A percentile compares a stretch with the other conserved stretches of the same genome.
phyloP scores from a whole-genome alignment of 495 filamentous ascomycete genomes.

The Penicillium robsamsonii region DNA sequence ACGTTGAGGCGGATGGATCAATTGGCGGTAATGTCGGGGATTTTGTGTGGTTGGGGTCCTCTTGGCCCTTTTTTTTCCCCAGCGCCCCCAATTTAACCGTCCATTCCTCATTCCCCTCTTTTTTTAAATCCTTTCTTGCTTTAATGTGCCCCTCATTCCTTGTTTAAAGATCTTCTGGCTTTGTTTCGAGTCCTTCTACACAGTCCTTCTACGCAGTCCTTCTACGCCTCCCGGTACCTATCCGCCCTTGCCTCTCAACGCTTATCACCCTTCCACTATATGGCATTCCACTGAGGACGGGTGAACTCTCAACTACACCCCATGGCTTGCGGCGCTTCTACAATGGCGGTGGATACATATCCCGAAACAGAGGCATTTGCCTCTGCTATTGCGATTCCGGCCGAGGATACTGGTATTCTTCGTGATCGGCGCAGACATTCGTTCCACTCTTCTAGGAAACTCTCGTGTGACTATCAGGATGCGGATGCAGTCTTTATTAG shows the following conservation, averaged over 20 bases:
- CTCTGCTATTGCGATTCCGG: constrained; percentile 35
- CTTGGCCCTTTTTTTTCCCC: constrained; percentile 9
- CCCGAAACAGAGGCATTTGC: constrained; percentile 28
- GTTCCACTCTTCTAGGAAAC: constrained; percentile 55
- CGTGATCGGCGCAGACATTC: constrained; percentile 62
- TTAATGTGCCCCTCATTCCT: constrained; percentile 12
- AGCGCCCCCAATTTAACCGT: constrained; percentile 7
- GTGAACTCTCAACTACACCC: constrained; percentile 11
- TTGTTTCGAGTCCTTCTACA: background rate
- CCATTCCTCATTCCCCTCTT: constrained; percentile 5
- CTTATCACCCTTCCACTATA: background rate
- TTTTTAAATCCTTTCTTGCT: constrained; percentile 1
- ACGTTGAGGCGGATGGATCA: constrained; percentile 12
- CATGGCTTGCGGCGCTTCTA: constrained; percentile 49
- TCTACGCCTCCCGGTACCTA: background rate
- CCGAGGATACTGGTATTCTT: constrained; percentile 37
- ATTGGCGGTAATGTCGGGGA: constrained; percentile 24
- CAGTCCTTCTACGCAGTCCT: too few relatives aligned
- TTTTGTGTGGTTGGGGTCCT: constrained; percentile 22
- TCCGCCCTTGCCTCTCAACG: constrained; percentile 10
- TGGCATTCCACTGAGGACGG: constrained; percentile 5
- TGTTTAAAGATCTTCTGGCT: background rate
- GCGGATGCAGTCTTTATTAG: constrained; percentile 66
- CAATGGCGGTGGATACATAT: constrained; percentile 47
- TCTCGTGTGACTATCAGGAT: constrained; percentile 62